These are phyloP conservation scores for Calonectria pseudoturangicola DNA, from an alignment of 2,329 filamentous ascomycete genomes.

Conservation along the genomic window DNA sequence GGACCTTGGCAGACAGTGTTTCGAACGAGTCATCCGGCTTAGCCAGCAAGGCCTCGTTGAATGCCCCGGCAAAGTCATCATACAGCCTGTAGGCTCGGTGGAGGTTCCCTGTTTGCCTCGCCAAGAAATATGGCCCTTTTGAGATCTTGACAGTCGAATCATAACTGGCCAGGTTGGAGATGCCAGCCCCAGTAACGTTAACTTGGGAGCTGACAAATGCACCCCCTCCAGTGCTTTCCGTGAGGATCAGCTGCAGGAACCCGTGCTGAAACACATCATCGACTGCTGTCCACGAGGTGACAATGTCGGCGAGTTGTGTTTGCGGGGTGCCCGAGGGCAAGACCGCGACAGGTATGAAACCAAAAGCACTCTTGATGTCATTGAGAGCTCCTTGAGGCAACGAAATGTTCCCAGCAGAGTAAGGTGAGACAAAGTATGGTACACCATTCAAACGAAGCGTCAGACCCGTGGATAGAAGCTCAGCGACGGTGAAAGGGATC, in stretches of 20 bases:
- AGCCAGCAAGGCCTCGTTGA: conserved; percentile 14
- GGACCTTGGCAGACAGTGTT: conserved; percentile 4
- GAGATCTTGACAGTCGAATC: background rate
- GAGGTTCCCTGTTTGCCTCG: background rate
- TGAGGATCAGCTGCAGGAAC: conserved; percentile 1
- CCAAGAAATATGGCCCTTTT: conserved; percentile 18
- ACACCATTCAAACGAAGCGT: conserved; percentile 14
- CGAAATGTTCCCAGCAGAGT: background rate
- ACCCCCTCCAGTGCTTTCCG: background rate
- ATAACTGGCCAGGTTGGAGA: background rate
- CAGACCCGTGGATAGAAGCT: background rate
- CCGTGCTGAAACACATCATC: conserved; percentile 8
- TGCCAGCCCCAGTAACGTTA: background rate
- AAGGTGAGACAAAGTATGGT: conserved; percentile 2
- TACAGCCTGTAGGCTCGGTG: conserved; percentile 14
- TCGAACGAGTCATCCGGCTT: conserved; percentile 9
- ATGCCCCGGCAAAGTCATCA: conserved; percentile 21
- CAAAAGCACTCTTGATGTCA: conserved; percentile 6
- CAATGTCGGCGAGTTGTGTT: conserved; percentile 5
- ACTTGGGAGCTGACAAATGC: background rate
- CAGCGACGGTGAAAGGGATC: conserved; percentile 16
- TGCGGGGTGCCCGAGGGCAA: background rate
- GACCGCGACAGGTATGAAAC: background rate
- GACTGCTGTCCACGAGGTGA: background rate
- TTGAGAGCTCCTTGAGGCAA: background rate